These are phyloP conservation scores for Melampsora americana DNA, from an alignment of 1,284 basidiomycete species.

Conservation along the genomic window DNA sequence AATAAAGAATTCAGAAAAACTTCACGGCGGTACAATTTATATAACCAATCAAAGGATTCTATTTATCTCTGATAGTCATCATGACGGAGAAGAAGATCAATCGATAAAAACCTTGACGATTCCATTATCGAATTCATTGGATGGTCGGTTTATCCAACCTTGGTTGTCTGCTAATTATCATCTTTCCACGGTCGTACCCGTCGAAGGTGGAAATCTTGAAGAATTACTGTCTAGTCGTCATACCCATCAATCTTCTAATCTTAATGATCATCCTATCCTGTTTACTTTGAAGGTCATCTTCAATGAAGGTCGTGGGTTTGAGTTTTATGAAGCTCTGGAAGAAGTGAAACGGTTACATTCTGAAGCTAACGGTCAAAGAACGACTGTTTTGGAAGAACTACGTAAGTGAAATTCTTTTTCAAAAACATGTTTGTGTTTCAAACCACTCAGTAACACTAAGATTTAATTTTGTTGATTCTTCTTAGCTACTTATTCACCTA, in stretches of 20 bases:
- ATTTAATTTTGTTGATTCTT: not conserved
- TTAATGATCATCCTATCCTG: not conserved
- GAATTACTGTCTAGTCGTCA: not conserved
- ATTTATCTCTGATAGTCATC: conserved; percentile 11
- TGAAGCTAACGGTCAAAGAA: conserved; percentile 7
- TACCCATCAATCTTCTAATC: not conserved
- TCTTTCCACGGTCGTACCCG: conserved; percentile 38
- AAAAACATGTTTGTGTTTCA: not conserved
- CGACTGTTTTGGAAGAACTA: conserved; percentile 27
- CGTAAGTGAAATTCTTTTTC: conserved; percentile 1
- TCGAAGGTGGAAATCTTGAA: conserved; percentile 12
- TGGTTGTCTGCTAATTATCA: conserved; percentile 39
- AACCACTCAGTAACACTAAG: not conserved
- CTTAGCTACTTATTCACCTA: not conserved
- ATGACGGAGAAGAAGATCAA: not conserved
- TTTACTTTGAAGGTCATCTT: conserved; percentile 36
- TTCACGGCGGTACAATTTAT: conserved; percentile 17
- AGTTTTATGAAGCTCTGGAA: conserved; percentile 35
- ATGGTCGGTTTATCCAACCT: conserved; percentile 30
- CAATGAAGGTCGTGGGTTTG: conserved; percentile 34
- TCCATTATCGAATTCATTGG: conserved; percentile 22
- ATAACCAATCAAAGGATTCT: conserved; percentile 34
- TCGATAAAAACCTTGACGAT: conserved; percentile 25
- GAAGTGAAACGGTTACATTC: conserved; percentile 32
- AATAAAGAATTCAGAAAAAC: not conserved